These are phyloP conservation scores for Xylaria palmicola DNA, from an alignment of 495 filamentous ascomycete species.

Conservation along the genomic window DNA sequence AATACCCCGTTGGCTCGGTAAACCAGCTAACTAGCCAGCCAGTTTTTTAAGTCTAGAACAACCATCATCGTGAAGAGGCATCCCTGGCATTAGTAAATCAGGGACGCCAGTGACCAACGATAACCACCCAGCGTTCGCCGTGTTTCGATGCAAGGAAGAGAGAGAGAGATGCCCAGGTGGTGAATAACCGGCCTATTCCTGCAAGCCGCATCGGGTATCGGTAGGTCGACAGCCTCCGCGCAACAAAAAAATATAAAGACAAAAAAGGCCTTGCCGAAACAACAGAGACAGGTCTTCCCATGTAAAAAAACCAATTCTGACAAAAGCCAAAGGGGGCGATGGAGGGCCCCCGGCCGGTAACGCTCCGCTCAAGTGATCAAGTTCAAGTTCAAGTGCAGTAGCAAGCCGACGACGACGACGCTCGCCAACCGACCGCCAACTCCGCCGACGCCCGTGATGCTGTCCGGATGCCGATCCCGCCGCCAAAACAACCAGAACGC, in stretches of 20 bases:
- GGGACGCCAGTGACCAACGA: background rate
- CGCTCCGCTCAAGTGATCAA: background rate
- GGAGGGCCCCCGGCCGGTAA: too few species aligned
- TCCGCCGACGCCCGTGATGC: background rate
- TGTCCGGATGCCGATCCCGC: conserved; percentile 9
- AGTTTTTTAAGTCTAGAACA: background rate
- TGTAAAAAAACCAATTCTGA: too few species aligned
- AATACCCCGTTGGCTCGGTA: background rate
- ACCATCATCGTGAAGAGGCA: background rate
- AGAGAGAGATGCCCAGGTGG: too few species aligned
- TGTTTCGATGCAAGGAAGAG: too few species aligned
- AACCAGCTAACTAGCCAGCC: background rate
- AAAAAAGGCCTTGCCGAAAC: too few species aligned
- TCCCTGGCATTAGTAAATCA: background rate
- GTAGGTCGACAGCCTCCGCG: too few species aligned
- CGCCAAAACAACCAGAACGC: conserved; percentile 28
- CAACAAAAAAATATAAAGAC: too few species aligned
- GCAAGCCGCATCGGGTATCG: too few species aligned
- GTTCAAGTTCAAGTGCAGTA: background rate
- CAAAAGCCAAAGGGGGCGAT: too few species aligned
- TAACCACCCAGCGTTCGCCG: too few species aligned
- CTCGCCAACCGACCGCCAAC: background rate
- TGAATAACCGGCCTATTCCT: too few species aligned
- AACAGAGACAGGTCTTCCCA: too few species aligned
- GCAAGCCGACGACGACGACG: background rate